A percentile compares a stretch with the other conserved stretches of the same genome.
Conservation (phyloP, 352 stramenopile genomes). For the Pythium oligandrum region DNA sequence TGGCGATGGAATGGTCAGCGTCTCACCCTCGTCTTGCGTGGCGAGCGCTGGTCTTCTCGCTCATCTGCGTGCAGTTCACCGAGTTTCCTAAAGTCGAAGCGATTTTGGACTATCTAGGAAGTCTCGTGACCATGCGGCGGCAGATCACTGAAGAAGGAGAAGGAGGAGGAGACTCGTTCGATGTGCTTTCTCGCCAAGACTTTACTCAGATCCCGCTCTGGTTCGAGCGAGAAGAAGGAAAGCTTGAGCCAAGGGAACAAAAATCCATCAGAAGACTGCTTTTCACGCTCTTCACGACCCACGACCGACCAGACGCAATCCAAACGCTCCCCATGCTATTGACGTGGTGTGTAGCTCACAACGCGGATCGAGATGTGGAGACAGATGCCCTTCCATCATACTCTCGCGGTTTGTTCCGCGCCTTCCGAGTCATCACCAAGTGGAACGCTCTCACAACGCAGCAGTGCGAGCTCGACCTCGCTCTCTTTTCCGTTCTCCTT, state of each 20-base stretch:
- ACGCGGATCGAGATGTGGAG: too few relatives aligned
- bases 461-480: too few relatives aligned
- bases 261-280: slow-evolving; percentile 22
- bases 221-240: slow-evolving; percentile 23
- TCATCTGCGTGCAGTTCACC: slow-evolving; percentile 34
- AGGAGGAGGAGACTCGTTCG: too few relatives aligned
- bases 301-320: neutral
- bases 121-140: too few relatives aligned
- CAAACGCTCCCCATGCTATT: slow-evolving; percentile 3
- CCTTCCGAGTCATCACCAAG: slow-evolving; percentile 22
- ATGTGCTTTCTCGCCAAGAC: slow-evolving; percentile 1
- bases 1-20: slow-evolving; percentile 23
- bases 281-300: slow-evolving; percentile 27
- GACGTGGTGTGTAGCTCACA: slow-evolving; percentile 1
- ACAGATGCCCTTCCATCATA: slow-evolving; percentile 16
- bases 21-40: slow-evolving; percentile 19
- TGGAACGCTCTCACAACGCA: slow-evolving; percentile 2
- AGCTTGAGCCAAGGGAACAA: too few relatives aligned
- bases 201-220: slow-evolving; percentile 39
- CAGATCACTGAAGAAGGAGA: too few relatives aligned
- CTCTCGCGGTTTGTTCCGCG: slow-evolving; percentile 33
- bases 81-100: slow-evolving; percentile 24
- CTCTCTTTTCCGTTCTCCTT: too few relatives aligned
- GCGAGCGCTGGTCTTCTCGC: slow-evolving; percentile 33
- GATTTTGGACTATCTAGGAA: slow-evolving; percentile 3